These are phyloP conservation scores for Aureobasidium sp. DNA, from an alignment of 2,329 filamentous ascomycete species.

Conservation along the genomic window DNA sequence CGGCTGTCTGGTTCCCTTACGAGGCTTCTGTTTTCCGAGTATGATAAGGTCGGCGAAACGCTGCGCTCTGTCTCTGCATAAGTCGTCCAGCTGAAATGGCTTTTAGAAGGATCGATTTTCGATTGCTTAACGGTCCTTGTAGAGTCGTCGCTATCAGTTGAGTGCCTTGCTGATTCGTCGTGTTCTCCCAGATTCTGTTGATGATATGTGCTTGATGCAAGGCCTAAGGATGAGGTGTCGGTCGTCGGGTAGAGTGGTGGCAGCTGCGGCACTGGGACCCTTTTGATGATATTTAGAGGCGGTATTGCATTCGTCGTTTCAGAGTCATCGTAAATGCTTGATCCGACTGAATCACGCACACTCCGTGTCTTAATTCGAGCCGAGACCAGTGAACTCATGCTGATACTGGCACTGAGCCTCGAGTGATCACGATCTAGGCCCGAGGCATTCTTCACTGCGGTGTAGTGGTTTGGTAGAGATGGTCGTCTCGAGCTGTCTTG, in stretches of 20 bases:
- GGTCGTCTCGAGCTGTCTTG: neutral
- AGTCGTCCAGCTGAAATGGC: slow-evolving; percentile 32
- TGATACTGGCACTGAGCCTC: neutral
- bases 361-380: neutral
- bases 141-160: slow-evolving; percentile 15
- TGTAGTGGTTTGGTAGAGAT: neutral
- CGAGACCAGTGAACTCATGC: neutral
- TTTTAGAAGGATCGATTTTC: slow-evolving; percentile 13
- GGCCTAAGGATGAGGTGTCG: neutral
- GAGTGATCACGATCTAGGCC: neutral
- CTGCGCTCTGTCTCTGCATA: slow-evolving; percentile 22
- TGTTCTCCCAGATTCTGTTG: neutral
- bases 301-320: neutral
- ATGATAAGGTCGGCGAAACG: slow-evolving; percentile 8
- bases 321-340: slow-evolving; percentile 1
- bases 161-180: neutral
- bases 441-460: slow-evolving; percentile 1
- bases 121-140: neutral
- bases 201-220: neutral
- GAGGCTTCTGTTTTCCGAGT: slow-evolving; percentile 15
- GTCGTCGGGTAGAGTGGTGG: neutral
- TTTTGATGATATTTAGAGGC: slow-evolving; percentile 19
- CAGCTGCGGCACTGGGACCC: neutral
- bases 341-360: neutral
- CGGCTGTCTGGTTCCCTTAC: slow-evolving; percentile 25